phyloP scores from a whole-genome alignment of 2,329 filamentous ascomycete genomes.

The Catunica adiposa region DNA sequence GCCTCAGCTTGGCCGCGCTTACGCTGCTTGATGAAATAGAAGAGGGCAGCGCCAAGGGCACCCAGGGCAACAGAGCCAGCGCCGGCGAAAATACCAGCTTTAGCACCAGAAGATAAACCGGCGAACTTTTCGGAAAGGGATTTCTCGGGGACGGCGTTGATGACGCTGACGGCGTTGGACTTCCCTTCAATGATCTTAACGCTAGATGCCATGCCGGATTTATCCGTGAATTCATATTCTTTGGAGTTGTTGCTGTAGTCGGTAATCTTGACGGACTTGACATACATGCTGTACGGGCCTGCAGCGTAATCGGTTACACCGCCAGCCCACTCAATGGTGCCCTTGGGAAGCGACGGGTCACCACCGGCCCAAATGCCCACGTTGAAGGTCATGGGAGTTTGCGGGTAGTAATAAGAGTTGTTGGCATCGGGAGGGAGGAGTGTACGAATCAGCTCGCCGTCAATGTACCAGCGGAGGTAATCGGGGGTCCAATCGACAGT shows the following conservation, averaged over 20 bases:
- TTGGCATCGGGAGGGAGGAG: conserved; percentile 45
- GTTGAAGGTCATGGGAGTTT: conserved; percentile 58
- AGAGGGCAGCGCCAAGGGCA: conserved; percentile 26
- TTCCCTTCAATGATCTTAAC: conserved; percentile 43
- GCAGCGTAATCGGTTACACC: conserved; percentile 48
- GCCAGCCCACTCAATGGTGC: conserved; percentile 54
- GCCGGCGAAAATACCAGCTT: conserved; percentile 35
- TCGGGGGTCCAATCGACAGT: conserved; percentile 57
- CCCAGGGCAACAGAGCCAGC: conserved; percentile 27
- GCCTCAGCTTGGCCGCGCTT: conserved; percentile 36
- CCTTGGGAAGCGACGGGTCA: conserved; percentile 35
- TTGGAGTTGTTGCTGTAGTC: conserved; percentile 43
- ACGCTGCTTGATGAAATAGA: conserved; percentile 41
- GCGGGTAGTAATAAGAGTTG: conserved; percentile 49
- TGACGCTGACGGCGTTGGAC: conserved; percentile 31
- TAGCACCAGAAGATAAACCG: conserved; percentile 31
- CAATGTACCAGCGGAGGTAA: conserved; percentile 51
- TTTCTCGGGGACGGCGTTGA: conserved; percentile 23
- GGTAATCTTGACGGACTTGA: conserved; percentile 41
- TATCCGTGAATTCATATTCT: conserved; percentile 49
- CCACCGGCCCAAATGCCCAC: conserved; percentile 51
- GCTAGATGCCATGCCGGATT: conserved; percentile 44
- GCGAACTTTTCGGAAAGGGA: conserved; percentile 37
- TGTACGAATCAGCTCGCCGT: conserved; percentile 47
- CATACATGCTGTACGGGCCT: conserved; percentile 57